A percentile compares a stretch with the other conserved stretches of the same genome.
phyloP scores from a whole-genome alignment of 345 rosid genomes.

The Heritiera littoralis region DNA sequence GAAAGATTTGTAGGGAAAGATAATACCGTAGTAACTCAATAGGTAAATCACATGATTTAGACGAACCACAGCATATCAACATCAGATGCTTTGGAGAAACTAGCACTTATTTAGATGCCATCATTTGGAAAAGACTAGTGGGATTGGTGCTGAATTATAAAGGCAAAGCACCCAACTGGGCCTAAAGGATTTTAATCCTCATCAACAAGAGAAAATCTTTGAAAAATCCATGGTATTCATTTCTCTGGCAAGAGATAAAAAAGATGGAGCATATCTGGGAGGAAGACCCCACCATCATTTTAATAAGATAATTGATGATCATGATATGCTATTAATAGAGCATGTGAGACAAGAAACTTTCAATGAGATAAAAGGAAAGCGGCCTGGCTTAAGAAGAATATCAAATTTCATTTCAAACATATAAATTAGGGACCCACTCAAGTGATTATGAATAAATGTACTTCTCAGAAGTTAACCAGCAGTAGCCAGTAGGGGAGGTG shows the following conservation, averaged over 20 bases:
- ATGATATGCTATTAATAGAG: neutral
- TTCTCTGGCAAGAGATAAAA: neutral
- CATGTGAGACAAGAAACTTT: neutral
- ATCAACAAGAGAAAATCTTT: neutral
- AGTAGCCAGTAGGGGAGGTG: neutral
- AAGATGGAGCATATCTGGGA: neutral
- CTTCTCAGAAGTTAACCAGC: neutral
- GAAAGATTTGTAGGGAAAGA: neutral
- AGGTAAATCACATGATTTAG: neutral
- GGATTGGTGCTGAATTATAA: too few species aligned
- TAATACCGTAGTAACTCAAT: neutral
- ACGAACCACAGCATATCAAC: neutral
- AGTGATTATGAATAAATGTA: neutral
- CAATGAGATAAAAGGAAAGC: neutral
- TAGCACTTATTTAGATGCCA: neutral
- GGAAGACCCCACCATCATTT: neutral
- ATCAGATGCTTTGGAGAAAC: neutral
- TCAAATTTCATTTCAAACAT: neutral
- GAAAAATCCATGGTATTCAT: neutral
- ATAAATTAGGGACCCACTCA: neutral
- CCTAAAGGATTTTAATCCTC: slow-evolving; percentile 2
- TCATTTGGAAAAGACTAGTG: neutral
- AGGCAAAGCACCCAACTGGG: neutral
- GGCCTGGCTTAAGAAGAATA: neutral
- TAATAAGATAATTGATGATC: neutral